Evolutionary conservation across 345 rosid genomes (phyloP).

Genomic region (Limnanthes douglasii): DNA sequence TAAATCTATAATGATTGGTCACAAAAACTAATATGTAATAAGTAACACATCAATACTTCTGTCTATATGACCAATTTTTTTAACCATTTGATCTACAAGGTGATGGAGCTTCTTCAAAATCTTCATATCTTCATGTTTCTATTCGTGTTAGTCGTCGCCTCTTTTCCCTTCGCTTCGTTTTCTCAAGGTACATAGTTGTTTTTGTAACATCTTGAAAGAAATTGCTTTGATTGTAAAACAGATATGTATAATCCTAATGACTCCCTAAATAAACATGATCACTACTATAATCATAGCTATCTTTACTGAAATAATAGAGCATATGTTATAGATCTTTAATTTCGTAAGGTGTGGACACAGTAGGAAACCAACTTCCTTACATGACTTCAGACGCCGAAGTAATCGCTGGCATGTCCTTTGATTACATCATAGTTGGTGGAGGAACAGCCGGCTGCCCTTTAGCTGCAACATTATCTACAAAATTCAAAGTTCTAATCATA

Average conservation of each 20-base stretch:
- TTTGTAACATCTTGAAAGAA: conserved; percentile 20
- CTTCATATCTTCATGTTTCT: too few relatives aligned
- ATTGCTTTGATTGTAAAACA: too few relatives aligned
- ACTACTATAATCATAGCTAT: not conserved
- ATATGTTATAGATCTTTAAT: not conserved
- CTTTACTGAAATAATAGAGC: not conserved
- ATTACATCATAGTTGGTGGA: conserved; percentile 54
- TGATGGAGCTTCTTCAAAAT: too few relatives aligned
- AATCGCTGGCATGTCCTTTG: conserved; percentile 52
- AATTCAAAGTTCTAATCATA: conserved; percentile 41
- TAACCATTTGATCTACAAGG: not conserved
- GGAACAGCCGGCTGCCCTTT: conserved; percentile 66
- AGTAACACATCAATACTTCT: too few relatives aligned
- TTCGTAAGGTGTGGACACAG: not conserved
- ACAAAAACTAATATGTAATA: too few relatives aligned
- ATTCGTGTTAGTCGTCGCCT: too few relatives aligned
- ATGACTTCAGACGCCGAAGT: conserved; percentile 43
- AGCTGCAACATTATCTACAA: conserved; percentile 50
- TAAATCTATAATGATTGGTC: conserved; percentile 10
- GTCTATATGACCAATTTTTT: not conserved
- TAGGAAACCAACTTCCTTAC: conserved; percentile 32
- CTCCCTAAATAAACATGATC: too few relatives aligned
- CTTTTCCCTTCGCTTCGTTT: too few relatives aligned
- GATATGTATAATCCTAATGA: too few relatives aligned
- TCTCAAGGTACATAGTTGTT: conserved; percentile 3